Conservation (phyloP, 192 early-diverging fungal species). For the Spinellus fusiger region DNA sequence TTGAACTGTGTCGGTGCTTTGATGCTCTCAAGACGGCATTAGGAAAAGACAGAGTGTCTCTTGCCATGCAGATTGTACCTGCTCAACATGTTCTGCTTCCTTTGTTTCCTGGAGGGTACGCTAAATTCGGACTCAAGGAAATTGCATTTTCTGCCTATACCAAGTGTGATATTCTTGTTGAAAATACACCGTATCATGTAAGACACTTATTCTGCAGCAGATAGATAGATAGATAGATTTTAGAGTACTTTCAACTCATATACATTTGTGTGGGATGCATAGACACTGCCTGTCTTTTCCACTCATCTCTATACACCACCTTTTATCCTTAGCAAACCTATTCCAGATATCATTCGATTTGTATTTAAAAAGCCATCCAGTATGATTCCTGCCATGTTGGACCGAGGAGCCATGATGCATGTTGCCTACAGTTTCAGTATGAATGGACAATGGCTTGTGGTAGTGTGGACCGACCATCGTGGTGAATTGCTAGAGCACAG, state of each 20-base stretch:
- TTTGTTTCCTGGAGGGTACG: conserved; percentile 41
- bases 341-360: conserved; percentile 33
- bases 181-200: too few species aligned
- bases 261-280: not conserved
- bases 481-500: conserved; percentile 40
- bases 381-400: conserved; percentile 15
- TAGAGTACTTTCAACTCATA: too few species aligned
- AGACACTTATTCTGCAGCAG: too few species aligned
- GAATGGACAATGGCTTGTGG: conserved; percentile 39
- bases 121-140: conserved; percentile 38
- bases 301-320: conserved; percentile 29
- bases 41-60: conserved; percentile 27
- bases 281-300: not conserved
- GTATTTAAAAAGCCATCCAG: conserved; percentile 26
- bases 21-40: conserved; percentile 35
- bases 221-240: too few species aligned
- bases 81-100: conserved; percentile 40
- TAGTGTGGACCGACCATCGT: conserved; percentile 40
- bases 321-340: conserved; percentile 35
- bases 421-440: conserved; percentile 42
- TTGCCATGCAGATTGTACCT: conserved; percentile 39
- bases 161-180: conserved; percentile 21
- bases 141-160: conserved; percentile 48
- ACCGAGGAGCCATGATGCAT: conserved; percentile 34
- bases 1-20: conserved; percentile 44